A percentile compares a stretch with the other conserved stretches of the same genome.
phyloP scores from a whole-genome alignment of 768 basidiomycete species.

The Auriscalpium vulgare region DNA sequence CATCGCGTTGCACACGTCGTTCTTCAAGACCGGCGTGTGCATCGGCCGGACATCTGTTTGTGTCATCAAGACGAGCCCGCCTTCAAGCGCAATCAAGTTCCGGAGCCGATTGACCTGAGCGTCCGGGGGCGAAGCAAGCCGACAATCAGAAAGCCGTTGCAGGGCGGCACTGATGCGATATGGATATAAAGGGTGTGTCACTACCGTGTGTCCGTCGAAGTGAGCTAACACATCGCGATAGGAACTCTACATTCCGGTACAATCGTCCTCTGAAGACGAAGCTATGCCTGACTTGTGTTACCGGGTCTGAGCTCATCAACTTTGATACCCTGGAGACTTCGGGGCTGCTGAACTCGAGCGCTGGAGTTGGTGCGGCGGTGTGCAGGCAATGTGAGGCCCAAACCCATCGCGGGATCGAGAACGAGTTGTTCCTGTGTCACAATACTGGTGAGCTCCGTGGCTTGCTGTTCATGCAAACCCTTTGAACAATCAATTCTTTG shows the following conservation, averaged over 20 bases:
- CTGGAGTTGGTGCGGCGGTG: slow-evolving; percentile 90
- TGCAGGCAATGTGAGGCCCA: slow-evolving; percentile 72
- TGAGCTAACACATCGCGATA: slow-evolving; percentile 23
- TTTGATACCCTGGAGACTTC: slow-evolving; percentile 95
- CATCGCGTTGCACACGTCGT: slow-evolving; percentile 92
- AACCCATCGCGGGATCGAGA: slow-evolving; percentile 93
- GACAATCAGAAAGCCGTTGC: slow-evolving; percentile 90
- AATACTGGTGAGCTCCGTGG: slow-evolving; percentile 60
- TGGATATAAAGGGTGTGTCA: slow-evolving; percentile 74
- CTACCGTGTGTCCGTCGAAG: not conserved
- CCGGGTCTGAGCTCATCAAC: slow-evolving; percentile 97
- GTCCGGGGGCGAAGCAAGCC: slow-evolving; percentile 73
- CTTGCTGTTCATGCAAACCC: not conserved
- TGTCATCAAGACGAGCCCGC: slow-evolving; percentile 89
- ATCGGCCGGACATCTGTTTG: slow-evolving; percentile 88
- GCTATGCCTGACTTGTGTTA: too few relatives aligned
- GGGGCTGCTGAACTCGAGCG: slow-evolving; percentile 82
- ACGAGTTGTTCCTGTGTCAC: slow-evolving; percentile 95
- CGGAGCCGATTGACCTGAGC: slow-evolving; percentile 92
- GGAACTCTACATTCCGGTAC: slow-evolving; percentile 99
- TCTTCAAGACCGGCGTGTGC: slow-evolving; percentile 95
- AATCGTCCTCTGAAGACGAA: too few relatives aligned
- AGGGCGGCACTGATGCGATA: slow-evolving; percentile 93
- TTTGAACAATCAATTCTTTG: not conserved
- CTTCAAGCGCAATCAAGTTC: slow-evolving; percentile 97